Evolutionary conservation across 345 rosid species (phyloP), one percentile per base, ranked within the genome.

Genomic region (Brassica carinata): DNA sequence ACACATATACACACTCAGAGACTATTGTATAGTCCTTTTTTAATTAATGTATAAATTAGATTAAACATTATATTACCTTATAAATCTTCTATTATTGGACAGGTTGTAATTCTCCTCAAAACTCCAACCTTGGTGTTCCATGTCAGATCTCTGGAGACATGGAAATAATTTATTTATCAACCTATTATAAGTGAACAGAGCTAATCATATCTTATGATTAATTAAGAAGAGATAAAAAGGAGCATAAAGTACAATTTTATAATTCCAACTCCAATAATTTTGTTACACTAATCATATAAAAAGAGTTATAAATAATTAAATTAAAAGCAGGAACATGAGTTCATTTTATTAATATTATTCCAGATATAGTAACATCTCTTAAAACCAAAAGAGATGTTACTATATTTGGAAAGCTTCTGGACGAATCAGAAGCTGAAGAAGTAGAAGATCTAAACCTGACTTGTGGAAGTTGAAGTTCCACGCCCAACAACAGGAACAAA

Each of bases 61-160:
- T 51, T 27, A 71, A 67, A 45, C 8, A 48, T 14, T 43, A 73
- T 14, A 71, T 51, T 83, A 85, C 96, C 90, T 85, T 38, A 67
- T 30, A 15, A 79, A 69, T 78, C 82, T 91, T 80, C 72, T 87
- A 30, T 75, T 85, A 70, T 23, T 78, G 74, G 80, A 73, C 57
- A 81, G 8, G 71, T 80, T 86, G 69, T 81, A 80, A 82, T 83
- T 89, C 40, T 67, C 83, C 55, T 86, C 91, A 74, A 86, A 84
- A 84, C 75, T 85, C 96, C 93, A 91, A 73, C 84, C 87, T 64
- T 86, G 85, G 48, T 86, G 86, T 81, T 89, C 87, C 94, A 90
- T 90, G 81, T 81, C 83, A 85, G 77, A 84, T 81, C 76, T 70
- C 26, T 75, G 75, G 75, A 80, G 72, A 69, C 79, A 80, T 68